These are phyloP conservation scores for Colletotrichum salicis DNA, from an alignment of 2,329 filamentous ascomycete genomes.

Conservation along the genomic window DNA sequence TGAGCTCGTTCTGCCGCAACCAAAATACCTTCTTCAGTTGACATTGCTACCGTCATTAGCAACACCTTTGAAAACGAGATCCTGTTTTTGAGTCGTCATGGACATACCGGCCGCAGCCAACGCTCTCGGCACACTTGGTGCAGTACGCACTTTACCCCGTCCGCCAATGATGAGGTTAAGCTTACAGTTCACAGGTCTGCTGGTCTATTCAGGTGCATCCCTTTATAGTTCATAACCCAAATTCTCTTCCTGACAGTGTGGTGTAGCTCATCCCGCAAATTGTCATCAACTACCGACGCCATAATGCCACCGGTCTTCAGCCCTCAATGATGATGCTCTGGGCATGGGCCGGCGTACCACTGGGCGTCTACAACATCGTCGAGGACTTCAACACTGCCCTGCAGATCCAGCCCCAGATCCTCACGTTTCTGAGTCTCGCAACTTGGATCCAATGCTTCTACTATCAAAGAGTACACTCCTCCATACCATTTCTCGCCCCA, in stretches of 20 bases:
- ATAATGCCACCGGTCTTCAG: slow-evolving; percentile 73
- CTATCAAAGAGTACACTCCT: slow-evolving; percentile 50
- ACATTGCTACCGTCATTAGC: no score
- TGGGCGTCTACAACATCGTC: slow-evolving; percentile 64
- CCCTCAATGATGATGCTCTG: slow-evolving; percentile 79
- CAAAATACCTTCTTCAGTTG: no score
- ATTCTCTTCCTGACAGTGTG: neutral
- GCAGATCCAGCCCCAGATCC: slow-evolving; percentile 55
- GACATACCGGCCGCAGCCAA: slow-evolving; percentile 66
- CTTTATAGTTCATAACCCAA: neutral
- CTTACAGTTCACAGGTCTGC: slow-evolving; percentile 55
- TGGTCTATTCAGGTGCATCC: slow-evolving; percentile 70
- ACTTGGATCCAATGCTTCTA: slow-evolving; percentile 58
- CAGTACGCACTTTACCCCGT: slow-evolving; percentile 50
- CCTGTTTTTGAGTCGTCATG: slow-evolving; percentile 49
- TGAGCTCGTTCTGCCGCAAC: no score
- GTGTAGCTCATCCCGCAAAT: slow-evolving; percentile 74
- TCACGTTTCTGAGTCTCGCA: slow-evolving; percentile 53
- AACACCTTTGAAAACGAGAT: no score
- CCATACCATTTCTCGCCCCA: neutral
- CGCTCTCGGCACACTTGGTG: slow-evolving; percentile 68
- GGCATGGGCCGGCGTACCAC: slow-evolving; percentile 73
- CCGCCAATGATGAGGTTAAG: neutral
- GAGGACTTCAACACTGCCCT: slow-evolving; percentile 54
- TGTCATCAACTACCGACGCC: slow-evolving; percentile 72